Evolutionary conservation across 2,329 filamentous ascomycete genomes (phyloP).

Genomic region (Sclerotinia trifoliorum): DNA sequence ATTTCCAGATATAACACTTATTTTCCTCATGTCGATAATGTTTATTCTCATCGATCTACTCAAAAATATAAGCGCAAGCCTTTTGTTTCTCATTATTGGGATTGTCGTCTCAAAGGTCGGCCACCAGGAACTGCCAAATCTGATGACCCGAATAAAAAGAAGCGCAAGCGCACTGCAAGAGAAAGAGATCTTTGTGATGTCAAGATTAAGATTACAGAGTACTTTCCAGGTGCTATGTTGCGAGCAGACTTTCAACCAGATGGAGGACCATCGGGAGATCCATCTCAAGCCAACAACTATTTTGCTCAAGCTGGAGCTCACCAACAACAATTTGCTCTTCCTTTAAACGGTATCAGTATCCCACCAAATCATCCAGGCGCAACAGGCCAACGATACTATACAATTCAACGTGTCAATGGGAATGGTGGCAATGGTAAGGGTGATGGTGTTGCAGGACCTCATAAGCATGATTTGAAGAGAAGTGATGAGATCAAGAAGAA

Average conservation of each 20-base stretch:
- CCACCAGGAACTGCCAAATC: conserved; percentile 78
- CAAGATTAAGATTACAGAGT: conserved; percentile 83
- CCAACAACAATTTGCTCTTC: conserved; percentile 44
- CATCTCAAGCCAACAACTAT: conserved; percentile 35
- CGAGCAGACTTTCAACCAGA: conserved; percentile 39
- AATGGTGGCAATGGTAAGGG: conserved; percentile 72
- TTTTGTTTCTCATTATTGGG: conserved; percentile 83
- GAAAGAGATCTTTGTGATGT: conserved; percentile 80
- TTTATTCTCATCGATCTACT: conserved; percentile 80
- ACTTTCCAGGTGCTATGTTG: conserved; percentile 56
- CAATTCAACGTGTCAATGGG: conserved; percentile 74
- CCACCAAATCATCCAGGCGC: conserved; percentile 48
- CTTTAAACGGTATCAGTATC: conserved; percentile 44
- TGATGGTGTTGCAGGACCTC: conserved; percentile 67
- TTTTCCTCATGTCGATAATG: conserved; percentile 80
- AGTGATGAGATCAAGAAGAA: conserved; percentile 82
- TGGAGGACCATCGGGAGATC: conserved; percentile 31
- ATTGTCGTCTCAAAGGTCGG: conserved; percentile 77
- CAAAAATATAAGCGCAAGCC: conserved; percentile 78
- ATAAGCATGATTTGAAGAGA: conserved; percentile 69
- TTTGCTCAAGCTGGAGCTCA: conserved; percentile 34
- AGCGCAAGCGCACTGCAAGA: conserved; percentile 72
- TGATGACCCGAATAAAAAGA: conserved; percentile 78
- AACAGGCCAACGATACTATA: conserved; percentile 61
- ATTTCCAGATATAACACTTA: conserved; percentile 68